phyloP scores from a whole-genome alignment of 2,329 filamentous ascomycete species.

The Trichophyton equinum region DNA sequence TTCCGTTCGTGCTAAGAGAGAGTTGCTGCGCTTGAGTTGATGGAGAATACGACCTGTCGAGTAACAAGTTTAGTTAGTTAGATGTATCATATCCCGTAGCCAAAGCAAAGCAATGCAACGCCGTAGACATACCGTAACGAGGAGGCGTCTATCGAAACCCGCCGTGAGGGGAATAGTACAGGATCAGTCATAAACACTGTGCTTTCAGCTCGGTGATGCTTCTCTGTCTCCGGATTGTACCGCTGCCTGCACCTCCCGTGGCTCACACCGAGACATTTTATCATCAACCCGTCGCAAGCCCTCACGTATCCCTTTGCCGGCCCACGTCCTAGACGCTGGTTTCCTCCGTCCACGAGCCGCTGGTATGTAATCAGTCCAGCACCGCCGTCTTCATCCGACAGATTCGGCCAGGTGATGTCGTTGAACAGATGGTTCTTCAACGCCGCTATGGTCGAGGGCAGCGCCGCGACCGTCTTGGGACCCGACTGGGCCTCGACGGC shows the following conservation, averaged over 20 bases:
- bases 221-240: conserved; percentile 36
- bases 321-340: conserved; percentile 67
- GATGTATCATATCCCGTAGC: not conserved
- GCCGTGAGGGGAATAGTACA: conserved; percentile 33
- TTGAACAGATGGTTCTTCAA: conserved; percentile 96
- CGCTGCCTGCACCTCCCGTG: conserved; percentile 79
- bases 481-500: conserved; percentile 61
- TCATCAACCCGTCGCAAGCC: conserved; percentile 75
- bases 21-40: conserved; percentile 9
- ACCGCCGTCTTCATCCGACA: conserved; percentile 91
- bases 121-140: conserved; percentile 21
- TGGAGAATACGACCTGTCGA: conserved; percentile 21
- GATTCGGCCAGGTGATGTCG: conserved; percentile 92
- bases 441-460: conserved; percentile 80
- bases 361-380: conserved; percentile 86
- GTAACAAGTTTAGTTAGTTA: not conserved
- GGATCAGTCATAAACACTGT: conserved; percentile 34
- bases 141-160: conserved; percentile 22
- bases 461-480: conserved; percentile 73
- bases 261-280: conserved; percentile 75
- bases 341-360: conserved; percentile 77
- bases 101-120: not conserved
- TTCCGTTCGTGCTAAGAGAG: not conserved
- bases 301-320: conserved; percentile 74
- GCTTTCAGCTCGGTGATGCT: conserved; percentile 48